Evolutionary conservation across 2,329 filamentous ascomycete genomes (phyloP).

Genomic region (Alternaria dauci): DNA sequence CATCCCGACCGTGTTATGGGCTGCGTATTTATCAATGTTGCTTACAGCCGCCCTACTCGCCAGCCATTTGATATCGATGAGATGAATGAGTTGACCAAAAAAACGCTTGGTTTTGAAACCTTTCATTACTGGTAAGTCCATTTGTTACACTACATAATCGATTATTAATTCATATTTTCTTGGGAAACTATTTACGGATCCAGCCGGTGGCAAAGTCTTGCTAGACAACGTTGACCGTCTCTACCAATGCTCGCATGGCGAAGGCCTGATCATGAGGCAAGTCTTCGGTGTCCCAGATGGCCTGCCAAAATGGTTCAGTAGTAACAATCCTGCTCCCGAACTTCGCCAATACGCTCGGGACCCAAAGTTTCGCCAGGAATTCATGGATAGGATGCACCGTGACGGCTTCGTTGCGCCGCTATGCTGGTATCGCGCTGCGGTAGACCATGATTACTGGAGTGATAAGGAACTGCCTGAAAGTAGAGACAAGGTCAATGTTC

Average conservation of each 20-base stretch:
- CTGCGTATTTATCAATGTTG: not conserved
- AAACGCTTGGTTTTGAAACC: too few species aligned
- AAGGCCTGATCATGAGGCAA: too few species aligned
- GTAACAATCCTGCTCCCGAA: too few species aligned
- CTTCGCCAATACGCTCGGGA: not conserved
- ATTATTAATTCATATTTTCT: accelerated
- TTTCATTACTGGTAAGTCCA: too few species aligned
- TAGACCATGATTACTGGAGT: not conserved
- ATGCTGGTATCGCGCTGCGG: not conserved
- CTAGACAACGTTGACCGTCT: too few species aligned
- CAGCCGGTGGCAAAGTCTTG: too few species aligned
- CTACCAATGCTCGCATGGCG: too few species aligned
- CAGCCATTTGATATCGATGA: not conserved
- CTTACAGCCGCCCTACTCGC: not conserved
- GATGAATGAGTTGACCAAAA: not conserved
- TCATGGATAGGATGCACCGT: not conserved
- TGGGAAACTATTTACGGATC: too few species aligned
- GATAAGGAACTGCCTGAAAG: too few species aligned
- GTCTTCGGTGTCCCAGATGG: too few species aligned
- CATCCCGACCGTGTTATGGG: not conserved
- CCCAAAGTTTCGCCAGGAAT: too few species aligned
- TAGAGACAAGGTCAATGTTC: not conserved
- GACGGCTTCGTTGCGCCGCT: not conserved
- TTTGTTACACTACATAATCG: accelerated
- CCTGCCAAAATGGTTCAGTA: too few species aligned